Base-by-base conservation (phyloP, 108 stramenopile genomes). In the Mediolabrus comicus region DNA sequence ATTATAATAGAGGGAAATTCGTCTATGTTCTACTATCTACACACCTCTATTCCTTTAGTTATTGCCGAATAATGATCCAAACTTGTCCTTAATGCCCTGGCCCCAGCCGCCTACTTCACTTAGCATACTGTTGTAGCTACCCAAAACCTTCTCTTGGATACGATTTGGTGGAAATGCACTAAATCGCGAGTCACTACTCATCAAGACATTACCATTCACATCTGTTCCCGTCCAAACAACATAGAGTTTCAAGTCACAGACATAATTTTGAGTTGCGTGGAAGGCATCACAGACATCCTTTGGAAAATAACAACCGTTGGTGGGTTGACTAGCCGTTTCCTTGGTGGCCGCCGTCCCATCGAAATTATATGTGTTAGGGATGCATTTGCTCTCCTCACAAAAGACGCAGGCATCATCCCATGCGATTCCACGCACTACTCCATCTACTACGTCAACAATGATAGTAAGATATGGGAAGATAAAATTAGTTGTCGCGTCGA, bases 191-290 rank as follows among this genome's bases (percentile, higher is more conserved):
- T 85, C 84, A 41, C 83, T 88, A 41, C 89, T 91, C 30, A 67
- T 67, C 59, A 96, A 92, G 46, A 83, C 82, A 29, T 72, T 77
- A 17, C 94, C 92, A 28, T 86, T 61, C 14, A 74, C 59, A 58
- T 92, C 95, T n/a, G 94, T 91, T 17, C 95, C 95, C 7, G 94
- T 92, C 95, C 95, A 96, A 8, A 93, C 94, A 33, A 95, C 91
- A 65, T 94, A 89, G 13, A 96, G 60, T 32, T 75, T 79, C 62
- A 96, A 69, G 80, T 96, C 93, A 69, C 95, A 96, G 11, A 33
- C 52, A 35, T 79, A 59, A 25, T 31, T 72, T 2, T 69, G 73
- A 1, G 62, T 57, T 5, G 43, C 51, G 12, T 43, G 33, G 31
- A 72, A 46, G 10, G 59, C 59, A 3, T 49, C 29, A 55, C 93